Percentiles rank a stretch among this genome's conserved stretches.
Conservation (phyloP, 345 rosid species). For the Nasturtium officinale region DNA sequence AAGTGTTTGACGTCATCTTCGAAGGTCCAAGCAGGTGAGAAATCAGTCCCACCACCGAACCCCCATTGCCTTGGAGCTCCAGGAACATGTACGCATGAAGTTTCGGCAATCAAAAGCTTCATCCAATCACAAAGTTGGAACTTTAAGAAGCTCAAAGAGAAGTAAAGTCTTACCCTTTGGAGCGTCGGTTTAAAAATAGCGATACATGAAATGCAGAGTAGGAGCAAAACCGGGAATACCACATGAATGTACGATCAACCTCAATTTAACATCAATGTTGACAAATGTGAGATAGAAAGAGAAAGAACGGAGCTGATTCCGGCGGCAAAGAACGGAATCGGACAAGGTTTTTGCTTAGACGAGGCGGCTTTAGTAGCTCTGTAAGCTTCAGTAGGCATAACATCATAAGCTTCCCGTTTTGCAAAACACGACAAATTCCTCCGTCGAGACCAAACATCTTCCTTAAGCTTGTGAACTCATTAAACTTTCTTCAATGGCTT, state of each 20-base stretch:
- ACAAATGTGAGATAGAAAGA: not conserved
- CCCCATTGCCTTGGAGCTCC: conserved; percentile 98
- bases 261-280: not conserved
- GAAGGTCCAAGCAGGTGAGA: conserved; percentile 89
- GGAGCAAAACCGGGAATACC: conserved; percentile 54
- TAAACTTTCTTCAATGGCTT: conserved; percentile 68
- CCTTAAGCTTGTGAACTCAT: conserved; percentile 68
- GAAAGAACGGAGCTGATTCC: conserved; percentile 61
- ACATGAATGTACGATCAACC: not conserved
- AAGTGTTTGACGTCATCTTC: conserved; percentile 95
- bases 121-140: not conserved
- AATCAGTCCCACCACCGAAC: conserved; percentile 99
- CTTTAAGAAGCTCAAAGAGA: not conserved
- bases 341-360: conserved; percentile 70
- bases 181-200: conserved; percentile 48
- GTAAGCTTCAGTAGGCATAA: conserved; percentile 97
- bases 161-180: conserved; percentile 57
- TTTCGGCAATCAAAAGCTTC: not conserved
- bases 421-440: conserved; percentile 87
- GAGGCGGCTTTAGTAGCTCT: conserved; percentile 79
- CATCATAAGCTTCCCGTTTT: conserved; percentile 90
- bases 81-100: conserved; percentile 58
- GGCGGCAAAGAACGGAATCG: conserved; percentile 86
- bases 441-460: conserved; percentile 98
- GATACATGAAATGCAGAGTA: conserved; percentile 49